Evolutionary conservation across 2,329 filamentous ascomycete species (phyloP).

Genomic region (Xylariaceae sp.): DNA sequence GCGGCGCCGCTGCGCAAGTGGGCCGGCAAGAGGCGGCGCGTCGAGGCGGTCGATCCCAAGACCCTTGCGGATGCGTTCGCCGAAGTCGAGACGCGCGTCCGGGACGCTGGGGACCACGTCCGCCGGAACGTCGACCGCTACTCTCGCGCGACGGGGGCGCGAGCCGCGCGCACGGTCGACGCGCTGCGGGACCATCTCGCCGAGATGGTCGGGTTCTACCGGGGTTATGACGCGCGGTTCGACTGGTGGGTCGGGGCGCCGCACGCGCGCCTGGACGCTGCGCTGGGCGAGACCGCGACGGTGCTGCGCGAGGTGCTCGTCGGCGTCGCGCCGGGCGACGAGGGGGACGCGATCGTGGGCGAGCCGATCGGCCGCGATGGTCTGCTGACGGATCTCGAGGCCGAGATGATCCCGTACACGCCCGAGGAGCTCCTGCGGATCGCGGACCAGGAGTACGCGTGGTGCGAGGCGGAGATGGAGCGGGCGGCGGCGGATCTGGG

Average conservation of each 20-base stretch:
- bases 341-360: constrained; percentile 57
- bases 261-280: constrained; percentile 43
- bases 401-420: constrained; percentile 61
- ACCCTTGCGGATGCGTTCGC: constrained; percentile 47
- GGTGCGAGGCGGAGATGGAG: constrained; percentile 60
- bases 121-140: constrained; percentile 37
- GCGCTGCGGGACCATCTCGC: constrained; percentile 45
- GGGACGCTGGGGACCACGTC: constrained; percentile 40
- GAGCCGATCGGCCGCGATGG: constrained; percentile 58
- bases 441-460: constrained; percentile 53
- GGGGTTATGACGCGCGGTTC: constrained; percentile 58
- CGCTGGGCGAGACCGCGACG: constrained; percentile 42
- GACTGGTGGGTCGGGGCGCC: constrained; percentile 58
- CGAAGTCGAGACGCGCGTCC: constrained; percentile 38
- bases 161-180: constrained; percentile 47
- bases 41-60: constrained; percentile 47
- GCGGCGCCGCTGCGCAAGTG: constrained; percentile 44
- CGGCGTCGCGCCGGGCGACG: constrained; percentile 46
- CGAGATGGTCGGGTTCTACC: constrained; percentile 55
- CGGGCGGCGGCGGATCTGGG: constrained; percentile 52
- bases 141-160: constrained; percentile 48
- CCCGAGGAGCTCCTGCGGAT: constrained; percentile 59
- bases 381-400: constrained; percentile 54
- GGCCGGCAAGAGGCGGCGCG: constrained; percentile 51
- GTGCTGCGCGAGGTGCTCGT: constrained; percentile 45